These are phyloP conservation scores for Moricandia moricandioides DNA, from an alignment of 345 rosid species.

Conservation along the genomic window DNA sequence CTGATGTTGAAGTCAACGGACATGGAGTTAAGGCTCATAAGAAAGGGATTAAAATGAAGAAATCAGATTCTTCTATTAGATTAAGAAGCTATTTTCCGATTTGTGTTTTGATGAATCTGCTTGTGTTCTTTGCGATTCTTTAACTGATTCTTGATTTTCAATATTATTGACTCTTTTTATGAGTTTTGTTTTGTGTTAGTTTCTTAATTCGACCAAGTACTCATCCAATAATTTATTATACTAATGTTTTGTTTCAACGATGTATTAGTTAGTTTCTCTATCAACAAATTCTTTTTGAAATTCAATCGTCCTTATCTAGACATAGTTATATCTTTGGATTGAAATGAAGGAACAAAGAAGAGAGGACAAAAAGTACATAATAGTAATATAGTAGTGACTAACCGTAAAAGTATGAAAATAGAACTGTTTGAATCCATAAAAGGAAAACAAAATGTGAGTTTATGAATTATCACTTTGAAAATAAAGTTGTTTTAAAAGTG, in stretches of 20 bases:
- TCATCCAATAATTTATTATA: background rate
- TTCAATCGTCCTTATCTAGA: background rate
- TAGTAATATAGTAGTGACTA: background rate
- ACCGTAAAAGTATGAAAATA: background rate
- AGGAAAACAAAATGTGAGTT: background rate
- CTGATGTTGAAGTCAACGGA: constrained; percentile 43
- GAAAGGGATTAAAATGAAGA: constrained; percentile 47
- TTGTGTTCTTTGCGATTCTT: constrained; percentile 13
- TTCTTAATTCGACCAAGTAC: constrained; percentile 5
- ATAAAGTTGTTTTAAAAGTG: background rate
- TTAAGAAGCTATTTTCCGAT: constrained; percentile 4
- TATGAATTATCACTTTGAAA: background rate
- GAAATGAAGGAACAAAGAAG: background rate
- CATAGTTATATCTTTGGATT: background rate
- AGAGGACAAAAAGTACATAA: background rate
- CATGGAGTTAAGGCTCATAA: constrained; percentile 30
- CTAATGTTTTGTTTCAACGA: background rate
- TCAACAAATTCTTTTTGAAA: constrained; percentile 1
- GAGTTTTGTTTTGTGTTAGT: background rate
- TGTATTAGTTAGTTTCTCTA: background rate
- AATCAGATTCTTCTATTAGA: constrained; percentile 25
- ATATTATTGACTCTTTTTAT: background rate
- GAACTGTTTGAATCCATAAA: background rate
- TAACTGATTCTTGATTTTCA: background rate
- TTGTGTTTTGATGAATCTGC: constrained; percentile 22